Conservation (phyloP, 1,284 basidiomycete genomes). For the Fomitopsis schrenkii region DNA sequence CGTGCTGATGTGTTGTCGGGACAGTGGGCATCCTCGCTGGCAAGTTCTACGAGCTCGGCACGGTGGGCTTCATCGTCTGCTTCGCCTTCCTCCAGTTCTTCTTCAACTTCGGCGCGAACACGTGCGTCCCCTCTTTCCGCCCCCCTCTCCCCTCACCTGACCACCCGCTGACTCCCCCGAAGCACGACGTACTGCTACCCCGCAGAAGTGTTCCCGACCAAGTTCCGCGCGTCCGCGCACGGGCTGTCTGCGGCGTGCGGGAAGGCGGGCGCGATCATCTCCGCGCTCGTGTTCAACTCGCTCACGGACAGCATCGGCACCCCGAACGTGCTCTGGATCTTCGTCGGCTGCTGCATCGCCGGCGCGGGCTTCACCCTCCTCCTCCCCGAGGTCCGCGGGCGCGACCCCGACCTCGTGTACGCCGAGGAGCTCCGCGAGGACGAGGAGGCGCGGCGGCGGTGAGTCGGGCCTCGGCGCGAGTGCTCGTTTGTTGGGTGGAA, state of each 20-base stretch:
- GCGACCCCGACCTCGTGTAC: conserved; percentile 66
- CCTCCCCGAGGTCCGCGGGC: conserved; percentile 74
- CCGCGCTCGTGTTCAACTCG: conserved; percentile 76
- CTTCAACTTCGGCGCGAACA: conserved; percentile 87
- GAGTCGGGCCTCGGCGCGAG: not conserved
- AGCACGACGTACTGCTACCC: conserved; percentile 67
- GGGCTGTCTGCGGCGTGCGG: conserved; percentile 78
- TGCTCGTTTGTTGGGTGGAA: too few species aligned
- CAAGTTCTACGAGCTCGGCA: conserved; percentile 58
- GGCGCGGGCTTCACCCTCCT: conserved; percentile 67
- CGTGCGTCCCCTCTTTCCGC: conserved; percentile 35
- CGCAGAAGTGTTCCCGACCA: conserved; percentile 87
- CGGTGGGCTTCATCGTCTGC: conserved; percentile 66
- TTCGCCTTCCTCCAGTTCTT: conserved; percentile 71
- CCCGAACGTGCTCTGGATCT: conserved; percentile 60
- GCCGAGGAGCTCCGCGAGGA: conserved; percentile 40
- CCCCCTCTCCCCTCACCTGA: conserved; percentile 1
- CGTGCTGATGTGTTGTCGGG: not conserved
- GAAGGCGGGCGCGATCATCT: conserved; percentile 81
- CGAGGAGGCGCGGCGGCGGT: not conserved
- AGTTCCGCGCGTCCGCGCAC: conserved; percentile 77
- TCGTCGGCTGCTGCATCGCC: conserved; percentile 54
- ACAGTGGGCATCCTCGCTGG: conserved; percentile 63
- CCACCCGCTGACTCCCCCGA: not conserved
- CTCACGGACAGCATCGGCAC: conserved; percentile 64